Evolutionary conservation across 2,329 filamentous ascomycete genomes (phyloP), one percentile per base, ranked within the genome.

Genomic region (Nigrospora osmanthi): DNA sequence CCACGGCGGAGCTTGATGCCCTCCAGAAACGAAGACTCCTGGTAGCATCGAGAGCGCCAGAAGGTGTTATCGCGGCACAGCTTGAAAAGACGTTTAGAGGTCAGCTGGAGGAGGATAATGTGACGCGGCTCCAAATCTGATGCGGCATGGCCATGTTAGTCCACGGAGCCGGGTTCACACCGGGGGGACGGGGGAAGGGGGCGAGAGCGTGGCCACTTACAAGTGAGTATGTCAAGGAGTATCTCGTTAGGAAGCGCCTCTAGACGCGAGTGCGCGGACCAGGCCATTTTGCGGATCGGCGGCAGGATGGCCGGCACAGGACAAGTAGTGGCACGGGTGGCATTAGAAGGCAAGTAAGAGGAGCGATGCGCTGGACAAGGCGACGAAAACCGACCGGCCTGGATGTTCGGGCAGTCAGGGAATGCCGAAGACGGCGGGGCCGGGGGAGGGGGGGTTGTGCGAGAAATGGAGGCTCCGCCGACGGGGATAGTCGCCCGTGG

Each of bases 1-100:
- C 72, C 60, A 57, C 73, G 70, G 14, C 76, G 73, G 19, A 87
- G 74, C n/a, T 71, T 53, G 10, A 59, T 52, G 6, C 50, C 67
- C 31, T 79, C 73, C 55, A 84, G 77, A 60, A 83, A 83, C 32
- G 72, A 61, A 14, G 87, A 91, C 47, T 81, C 70, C 33, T 82
- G 73, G 60, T 93, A 88, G 61, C 85, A 90, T 58, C 83, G 73
- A 3, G 74, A 67, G 49, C 85, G 84, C 90, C 90, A 96, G 33
- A 91, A 69, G 35, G 72, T 76, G 54, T 85, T 78, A 59, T 95
- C 88, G 46, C 88, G 81, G 35, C 80, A 83, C 36, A 93, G 70
- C 30, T 69, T 64, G 28, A 83, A 74, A 47, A 91, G 78, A 38
- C 72, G 74, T 50, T 72, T 79, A 23, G 81, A 91, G 12, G 88